These are phyloP conservation scores for Pulveroboletus sp. DNA, from an alignment of 768 basidiomycete genomes.

Conservation along the genomic window DNA sequence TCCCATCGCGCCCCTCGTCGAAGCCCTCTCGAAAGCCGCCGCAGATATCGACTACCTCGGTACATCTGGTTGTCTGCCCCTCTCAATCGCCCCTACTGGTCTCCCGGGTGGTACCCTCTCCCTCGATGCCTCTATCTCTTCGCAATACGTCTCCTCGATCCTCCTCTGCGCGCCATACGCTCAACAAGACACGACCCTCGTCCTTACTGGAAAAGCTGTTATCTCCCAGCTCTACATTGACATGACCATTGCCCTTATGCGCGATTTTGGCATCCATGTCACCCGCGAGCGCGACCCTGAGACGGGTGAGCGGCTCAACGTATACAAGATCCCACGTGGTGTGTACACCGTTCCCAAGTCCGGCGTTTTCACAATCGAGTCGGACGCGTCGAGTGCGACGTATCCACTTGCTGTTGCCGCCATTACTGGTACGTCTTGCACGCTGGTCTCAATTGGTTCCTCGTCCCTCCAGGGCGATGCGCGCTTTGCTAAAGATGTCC, in stretches of 20 bases:
- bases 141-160: conserved; percentile 97
- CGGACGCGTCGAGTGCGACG: conserved; percentile 92
- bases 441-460: conserved; percentile 87
- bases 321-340: conserved; percentile 83
- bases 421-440: conserved; percentile 94
- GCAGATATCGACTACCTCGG: conserved; percentile 76
- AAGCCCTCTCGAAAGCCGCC: conserved; percentile 80
- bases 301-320: conserved; percentile 61
- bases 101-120: conserved; percentile 77
- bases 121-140: conserved; percentile 91
- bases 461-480: conserved; percentile 96
- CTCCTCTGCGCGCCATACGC: conserved; percentile 97
- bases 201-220: conserved; percentile 90
- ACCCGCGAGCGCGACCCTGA: conserved; percentile 54
- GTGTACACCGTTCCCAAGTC: conserved; percentile 68
- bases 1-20: conserved; percentile 92
- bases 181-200: conserved; percentile 71
- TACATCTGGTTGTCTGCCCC: conserved; percentile 78
- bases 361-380: conserved; percentile 80
- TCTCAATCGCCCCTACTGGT: conserved; percentile 79
- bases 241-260: conserved; percentile 99
- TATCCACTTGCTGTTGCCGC: conserved; percentile 97
- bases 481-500: conserved; percentile 85
- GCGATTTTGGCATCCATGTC: conserved; percentile 80
- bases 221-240: conserved; percentile 99